Evolutionary conservation across 352 stramenopile genomes (phyloP).

Genomic region (Phytopythium litorale): DNA sequence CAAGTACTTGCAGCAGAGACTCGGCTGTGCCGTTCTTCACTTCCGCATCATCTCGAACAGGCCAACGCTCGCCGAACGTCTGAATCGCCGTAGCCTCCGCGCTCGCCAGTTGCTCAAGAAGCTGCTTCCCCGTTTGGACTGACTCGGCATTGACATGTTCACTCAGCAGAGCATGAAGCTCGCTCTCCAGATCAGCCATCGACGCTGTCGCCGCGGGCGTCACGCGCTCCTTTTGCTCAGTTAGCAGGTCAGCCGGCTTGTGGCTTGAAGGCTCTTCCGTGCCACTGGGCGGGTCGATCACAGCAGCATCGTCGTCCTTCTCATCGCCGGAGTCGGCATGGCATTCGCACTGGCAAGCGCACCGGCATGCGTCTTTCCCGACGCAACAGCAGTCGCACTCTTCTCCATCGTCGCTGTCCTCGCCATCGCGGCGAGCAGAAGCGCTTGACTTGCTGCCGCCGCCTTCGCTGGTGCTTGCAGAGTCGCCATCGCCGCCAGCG

Average conservation of each 20-base stretch:
- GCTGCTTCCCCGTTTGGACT: not conserved
- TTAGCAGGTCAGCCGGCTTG: not conserved
- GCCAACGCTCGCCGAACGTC: not conserved
- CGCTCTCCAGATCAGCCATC: not conserved
- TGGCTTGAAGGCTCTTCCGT: not conserved
- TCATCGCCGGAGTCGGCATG: slow-evolving; percentile 66
- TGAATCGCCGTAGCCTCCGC: not conserved
- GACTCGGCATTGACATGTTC: not conserved
- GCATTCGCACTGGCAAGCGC: slow-evolving; percentile 60
- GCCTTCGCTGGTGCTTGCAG: slow-evolving; percentile 8
- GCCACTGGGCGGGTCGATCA: too few relatives aligned
- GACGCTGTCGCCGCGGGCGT: not conserved
- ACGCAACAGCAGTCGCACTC: slow-evolving; percentile 78
- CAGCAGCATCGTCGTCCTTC: slow-evolving; percentile 13
- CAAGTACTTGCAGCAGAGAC: not conserved
- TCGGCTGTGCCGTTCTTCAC: not conserved
- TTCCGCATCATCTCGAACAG: not conserved
- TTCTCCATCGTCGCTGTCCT: slow-evolving; percentile 49
- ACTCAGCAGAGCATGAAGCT: not conserved
- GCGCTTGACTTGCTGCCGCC: slow-evolving; percentile 14
- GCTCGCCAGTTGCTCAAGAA: not conserved
- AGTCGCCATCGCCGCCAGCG: slow-evolving; percentile 12
- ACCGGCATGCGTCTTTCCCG: slow-evolving; percentile 49
- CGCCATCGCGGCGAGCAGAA: slow-evolving; percentile 2
- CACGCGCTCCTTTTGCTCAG: too few relatives aligned